Conservation (phyloP, 179 eudicot genomes). For the Beta macrorhiza region DNA sequence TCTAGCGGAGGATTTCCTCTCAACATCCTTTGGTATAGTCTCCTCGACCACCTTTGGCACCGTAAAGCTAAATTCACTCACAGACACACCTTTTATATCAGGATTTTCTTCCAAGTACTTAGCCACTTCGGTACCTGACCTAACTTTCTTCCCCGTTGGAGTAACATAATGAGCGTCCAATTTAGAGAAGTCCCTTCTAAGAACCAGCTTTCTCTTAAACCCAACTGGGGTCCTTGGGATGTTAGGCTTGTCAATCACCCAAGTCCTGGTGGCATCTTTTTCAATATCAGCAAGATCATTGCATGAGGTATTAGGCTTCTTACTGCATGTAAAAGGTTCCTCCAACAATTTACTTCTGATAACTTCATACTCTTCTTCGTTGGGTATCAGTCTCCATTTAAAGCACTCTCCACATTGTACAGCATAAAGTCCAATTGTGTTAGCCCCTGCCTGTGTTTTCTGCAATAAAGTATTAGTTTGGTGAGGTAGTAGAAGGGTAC, state of each 20-base stretch:
- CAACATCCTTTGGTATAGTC: constrained; percentile 44
- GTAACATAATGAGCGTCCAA: constrained; percentile 59
- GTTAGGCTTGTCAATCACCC: constrained; percentile 74
- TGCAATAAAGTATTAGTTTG: constrained; percentile 15
- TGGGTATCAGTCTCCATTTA: constrained; percentile 69
- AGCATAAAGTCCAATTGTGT: constrained; percentile 50
- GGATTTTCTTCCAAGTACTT: constrained; percentile 52
- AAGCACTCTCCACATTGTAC: constrained; percentile 74
- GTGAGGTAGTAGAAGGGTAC: neutral
- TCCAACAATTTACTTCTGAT: constrained; percentile 55
- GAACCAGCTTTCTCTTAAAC: constrained; percentile 56
- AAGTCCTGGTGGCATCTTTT: constrained; percentile 53
- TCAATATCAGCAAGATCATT: constrained; percentile 69
- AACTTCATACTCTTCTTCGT: constrained; percentile 65
- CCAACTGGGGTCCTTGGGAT: constrained; percentile 70
- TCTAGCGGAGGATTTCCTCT: constrained; percentile 35
- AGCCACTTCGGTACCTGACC: constrained; percentile 40
- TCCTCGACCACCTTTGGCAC: constrained; percentile 61
- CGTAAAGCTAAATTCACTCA: constrained; percentile 54
- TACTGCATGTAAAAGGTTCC: constrained; percentile 64
- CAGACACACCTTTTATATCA: constrained; percentile 33
- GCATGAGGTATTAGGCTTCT: constrained; percentile 52
- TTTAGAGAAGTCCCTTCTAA: constrained; percentile 65
- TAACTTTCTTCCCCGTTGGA: constrained; percentile 53
- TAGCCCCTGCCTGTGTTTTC: constrained; percentile 27